Evolutionary conservation across 2,329 filamentous ascomycete genomes (phyloP), one percentile per base, ranked within the genome.

Genomic region (Aspergillus sp.): DNA sequence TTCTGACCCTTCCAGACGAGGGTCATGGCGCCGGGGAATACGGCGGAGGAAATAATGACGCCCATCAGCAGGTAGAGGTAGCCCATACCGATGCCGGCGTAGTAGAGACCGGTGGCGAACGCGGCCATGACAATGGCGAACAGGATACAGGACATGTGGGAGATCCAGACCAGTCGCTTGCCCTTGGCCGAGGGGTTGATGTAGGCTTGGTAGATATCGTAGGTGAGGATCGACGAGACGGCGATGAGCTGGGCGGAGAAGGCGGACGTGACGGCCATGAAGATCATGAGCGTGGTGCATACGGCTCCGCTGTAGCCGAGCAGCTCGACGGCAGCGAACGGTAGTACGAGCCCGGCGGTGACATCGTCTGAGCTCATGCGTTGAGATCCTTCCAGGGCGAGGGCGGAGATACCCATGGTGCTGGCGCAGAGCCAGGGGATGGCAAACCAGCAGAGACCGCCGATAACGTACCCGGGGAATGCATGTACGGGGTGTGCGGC

Each of bases 1-100:
- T 91, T 92, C 73, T 96, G 92, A 2, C 88, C 86, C 53, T 84
- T 85, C 91, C 92, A 96, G 60, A 92, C 81, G 0, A 96, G 83
- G 0, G 91, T 90, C 63, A 96, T 79, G 0, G 91, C 89, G 0
- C 91, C 90, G 0, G 93, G 92, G 12, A 96, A 83, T 3, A 96
- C 92, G 3, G 91, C 92, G 0, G 90, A 86, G 0, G 89, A 92
- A 71, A 96, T 95, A 69, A 96, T 91, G 54, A 92, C 90, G 7
- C 92, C 93, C 92, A 96, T 96, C 71, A 96, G 85, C 1, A 96
- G 80, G 71, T 96, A 96, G 3, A 96, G 81, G 69, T 93, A 96
- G 11, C 92, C 92, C 90, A 96, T 95, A 11, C 86, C 89, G 61
- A 96, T 90, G 20, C 89, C 88, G 2, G 85, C 87, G 63, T 90